Evolutionary conservation across 176 grass and related monocot species (phyloP), one percentile per base, ranked within the genome.

Genomic region (Microstegium vimineum): DNA sequence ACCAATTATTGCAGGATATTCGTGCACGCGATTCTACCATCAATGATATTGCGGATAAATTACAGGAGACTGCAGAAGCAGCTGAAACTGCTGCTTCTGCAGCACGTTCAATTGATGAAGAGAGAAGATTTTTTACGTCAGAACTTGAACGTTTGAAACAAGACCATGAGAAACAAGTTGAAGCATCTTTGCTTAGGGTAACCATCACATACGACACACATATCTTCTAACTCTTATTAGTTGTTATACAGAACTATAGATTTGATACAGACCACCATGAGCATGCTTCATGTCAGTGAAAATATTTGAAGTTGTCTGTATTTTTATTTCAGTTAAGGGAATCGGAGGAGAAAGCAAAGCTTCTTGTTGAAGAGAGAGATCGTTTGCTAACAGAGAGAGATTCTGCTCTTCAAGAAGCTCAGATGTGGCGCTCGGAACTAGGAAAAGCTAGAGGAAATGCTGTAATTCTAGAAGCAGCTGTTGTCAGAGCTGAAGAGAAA

Each of bases 361-460:
- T 81, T 59, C 88, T 94, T 34, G 51, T 86, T 78, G 90, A 89
- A 89, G 86, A 94, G 76, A 87, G 88, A 88, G 92, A 94, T 10
- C 57, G 81, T 45, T 82, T 98, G 51, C 75, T 94, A 27, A 98
- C 71, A 80, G 81, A 94, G 81, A 83, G 88, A 80, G 95, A 94
- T 81, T 92, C 84, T 65, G 86, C 95, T 71, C 84, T 98, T 84
- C 95, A 94, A 84, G 95, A 98, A 73, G 92, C 87, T 79, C 82
- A 94, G 34, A 78, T 93, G 56, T 93, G 92, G 92, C 95, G 88
- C 45, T 98, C 79, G 73, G 95, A 98, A 75, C 82, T 98, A 73
- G 90, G 92, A 82, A 94, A 98, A 89, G 95, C 95, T 76, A 93
- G 95, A 91, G 95, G 94, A 60, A 91, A 88, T 86, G 95, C 90